These are phyloP conservation scores for Rubroboletus pulcherrimus DNA, from an alignment of 768 basidiomycete genomes.

Conservation along the genomic window DNA sequence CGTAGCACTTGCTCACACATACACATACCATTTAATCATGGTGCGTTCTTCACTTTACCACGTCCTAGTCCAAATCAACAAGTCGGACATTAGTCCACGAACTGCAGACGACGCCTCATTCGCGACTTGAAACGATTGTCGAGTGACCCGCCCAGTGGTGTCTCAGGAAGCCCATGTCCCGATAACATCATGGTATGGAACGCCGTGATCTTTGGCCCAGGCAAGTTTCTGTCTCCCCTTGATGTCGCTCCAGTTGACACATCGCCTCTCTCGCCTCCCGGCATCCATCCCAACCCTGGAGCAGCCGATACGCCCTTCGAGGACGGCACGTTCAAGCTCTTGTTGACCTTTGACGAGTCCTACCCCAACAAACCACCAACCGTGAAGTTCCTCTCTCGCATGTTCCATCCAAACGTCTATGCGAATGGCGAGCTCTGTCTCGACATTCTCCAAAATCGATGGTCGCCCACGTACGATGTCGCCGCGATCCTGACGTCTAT, in stretches of 20 bases:
- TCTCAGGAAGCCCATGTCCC: slow-evolving; percentile 94
- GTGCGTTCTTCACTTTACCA: slow-evolving; percentile 6
- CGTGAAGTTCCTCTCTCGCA: slow-evolving; percentile 93
- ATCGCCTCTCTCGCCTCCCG: neutral
- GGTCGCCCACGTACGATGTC: slow-evolving; percentile 99
- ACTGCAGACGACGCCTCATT: slow-evolving; percentile 91
- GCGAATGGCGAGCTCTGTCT: slow-evolving; percentile 97
- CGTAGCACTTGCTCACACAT: neutral
- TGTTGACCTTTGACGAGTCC: slow-evolving; percentile 93
- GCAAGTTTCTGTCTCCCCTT: slow-evolving; percentile 43
- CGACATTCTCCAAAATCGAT: slow-evolving; percentile 97
- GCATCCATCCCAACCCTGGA: neutral
- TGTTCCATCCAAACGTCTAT: slow-evolving; percentile 99
- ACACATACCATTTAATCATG: slow-evolving; percentile 9
- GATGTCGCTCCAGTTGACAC: neutral
- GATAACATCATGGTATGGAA: slow-evolving; percentile 99
- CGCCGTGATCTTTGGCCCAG: slow-evolving; percentile 98
- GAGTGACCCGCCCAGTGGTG: slow-evolving; percentile 91
- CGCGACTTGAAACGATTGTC: slow-evolving; percentile 97
- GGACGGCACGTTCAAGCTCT: slow-evolving; percentile 97
- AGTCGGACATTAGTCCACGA: slow-evolving; percentile 65
- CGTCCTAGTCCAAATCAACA: neutral
- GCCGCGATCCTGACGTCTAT: slow-evolving; percentile 97
- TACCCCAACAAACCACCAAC: slow-evolving; percentile 99
- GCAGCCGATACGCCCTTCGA: slow-evolving; percentile 97